Percentiles rank a stretch among this genome's conserved stretches.
phyloP scores from a whole-genome alignment of 768 basidiomycete genomes.

The Suillus subluteus region DNA sequence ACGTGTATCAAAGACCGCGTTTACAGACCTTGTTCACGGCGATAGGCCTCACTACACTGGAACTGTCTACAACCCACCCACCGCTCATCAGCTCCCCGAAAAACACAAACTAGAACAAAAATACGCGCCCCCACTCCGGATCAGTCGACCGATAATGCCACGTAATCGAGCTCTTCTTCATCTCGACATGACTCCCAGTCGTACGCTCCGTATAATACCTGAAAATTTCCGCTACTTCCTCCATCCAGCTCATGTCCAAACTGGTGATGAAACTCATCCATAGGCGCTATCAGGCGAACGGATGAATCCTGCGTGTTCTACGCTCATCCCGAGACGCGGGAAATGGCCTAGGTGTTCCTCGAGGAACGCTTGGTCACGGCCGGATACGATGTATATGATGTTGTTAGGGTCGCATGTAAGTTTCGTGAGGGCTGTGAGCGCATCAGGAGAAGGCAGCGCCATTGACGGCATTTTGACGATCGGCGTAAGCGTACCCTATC shows the following conservation, averaged over 20 bases:
- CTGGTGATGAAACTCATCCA: conserved; percentile 72
- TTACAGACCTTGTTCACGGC: conserved; percentile 84
- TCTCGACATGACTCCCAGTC: conserved; percentile 91
- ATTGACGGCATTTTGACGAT: conserved; percentile 94
- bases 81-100: conserved; percentile 11
- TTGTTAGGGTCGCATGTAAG: conserved; percentile 85
- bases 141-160: conserved; percentile 56
- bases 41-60: conserved; percentile 93
- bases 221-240: conserved; percentile 94
- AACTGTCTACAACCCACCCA: conserved; percentile 57
- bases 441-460: conserved; percentile 77
- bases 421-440: conserved; percentile 72
- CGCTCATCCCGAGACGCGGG: conserved; percentile 82
- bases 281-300: conserved; percentile 61
- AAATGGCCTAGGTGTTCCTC: conserved; percentile 91
- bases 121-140: conserved; percentile 91
- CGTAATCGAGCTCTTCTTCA: conserved; percentile 96
- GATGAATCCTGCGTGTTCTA: conserved; percentile 96
- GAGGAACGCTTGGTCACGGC: conserved; percentile 91
- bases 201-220: conserved; percentile 96
- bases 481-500: conserved; percentile 91
- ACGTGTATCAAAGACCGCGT: background rate
- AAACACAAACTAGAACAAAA: background rate
- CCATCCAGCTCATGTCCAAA: conserved; percentile 87
- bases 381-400: conserved; percentile 96